Conservation (phyloP, 2,329 filamentous ascomycete genomes). For the Xylaria sp. region DNA sequence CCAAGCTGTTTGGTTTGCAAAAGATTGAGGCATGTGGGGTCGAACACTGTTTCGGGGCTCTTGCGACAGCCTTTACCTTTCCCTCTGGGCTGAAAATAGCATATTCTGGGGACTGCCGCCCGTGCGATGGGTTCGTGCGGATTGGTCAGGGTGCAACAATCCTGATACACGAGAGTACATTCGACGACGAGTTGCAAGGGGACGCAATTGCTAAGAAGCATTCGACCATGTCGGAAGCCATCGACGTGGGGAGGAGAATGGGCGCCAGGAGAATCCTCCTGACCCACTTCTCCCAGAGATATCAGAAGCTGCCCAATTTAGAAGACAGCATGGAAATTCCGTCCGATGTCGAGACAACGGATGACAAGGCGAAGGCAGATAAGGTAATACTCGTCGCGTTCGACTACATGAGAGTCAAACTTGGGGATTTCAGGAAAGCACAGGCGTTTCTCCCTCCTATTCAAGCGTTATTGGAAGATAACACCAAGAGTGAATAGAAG, state of each 20-base stretch:
- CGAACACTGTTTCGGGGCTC: slow-evolving; percentile 81
- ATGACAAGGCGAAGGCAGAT: slow-evolving; percentile 52
- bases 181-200: slow-evolving; percentile 82
- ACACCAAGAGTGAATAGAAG: too few relatives aligned
- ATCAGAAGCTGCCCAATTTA: slow-evolving; percentile 76
- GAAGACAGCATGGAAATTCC: slow-evolving; percentile 50
- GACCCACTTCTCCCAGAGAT: slow-evolving; percentile 95
- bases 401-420: slow-evolving; percentile 78
- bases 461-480: slow-evolving; percentile 45
- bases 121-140: slow-evolving; percentile 73
- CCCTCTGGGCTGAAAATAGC: slow-evolving; percentile 84
- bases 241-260: slow-evolving; percentile 82
- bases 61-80: slow-evolving; percentile 82
- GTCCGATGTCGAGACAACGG: slow-evolving; percentile 42
- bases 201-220: slow-evolving; percentile 92
- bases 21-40: slow-evolving; percentile 76
- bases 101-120: slow-evolving; percentile 94
- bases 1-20: slow-evolving; percentile 69
- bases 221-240: slow-evolving; percentile 86
- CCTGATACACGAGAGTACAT: slow-evolving; percentile 94
- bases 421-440: slow-evolving; percentile 50
- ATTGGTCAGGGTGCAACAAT: slow-evolving; percentile 83
- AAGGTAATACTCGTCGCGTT: slow-evolving; percentile 78
- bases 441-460: slow-evolving; percentile 50
- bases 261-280: slow-evolving; percentile 81